Base-by-base conservation (phyloP, 495 filamentous ascomycete species). In the Letharia columbiana region DNA sequence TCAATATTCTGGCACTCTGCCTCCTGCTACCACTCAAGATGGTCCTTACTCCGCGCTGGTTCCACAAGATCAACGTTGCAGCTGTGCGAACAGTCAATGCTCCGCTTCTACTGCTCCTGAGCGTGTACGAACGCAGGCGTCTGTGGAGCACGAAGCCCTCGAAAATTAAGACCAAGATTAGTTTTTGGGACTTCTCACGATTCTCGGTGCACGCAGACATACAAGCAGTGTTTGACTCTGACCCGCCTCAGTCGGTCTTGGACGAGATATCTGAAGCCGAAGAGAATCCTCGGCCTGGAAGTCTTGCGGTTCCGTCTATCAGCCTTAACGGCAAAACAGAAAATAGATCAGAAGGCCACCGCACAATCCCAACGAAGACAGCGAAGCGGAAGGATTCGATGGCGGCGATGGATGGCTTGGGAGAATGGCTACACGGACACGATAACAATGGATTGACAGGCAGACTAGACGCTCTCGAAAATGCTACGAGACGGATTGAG, bases 41-140 rank as follows among this genome's bases (percentile, higher is more conserved):
- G 68, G 67, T 85, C 13, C 77, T 87, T 60, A 80, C 82, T 1
- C 83, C 86, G 3, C 84, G 88, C 44, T 90, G 87, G 87, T 90
- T 90, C 68, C 88, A 91, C 76, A 91, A 90, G 71, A 83, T 90
- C 66, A 89, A 91, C 70, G 85, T 91, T 58, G 78, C 81, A 60
- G 78, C 79, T 15, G 83, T 90, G 18, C 84, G 87, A 42, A 66
- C 81, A 13, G 76, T 88, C 71, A 91, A 91, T 69, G 77, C 84
- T 3, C 88, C 88, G 1, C 71, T 91, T 8, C 77, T 91, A 1
- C 78, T 89, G 42, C 39, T 83, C 64, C 84, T 91, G 65, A 79
- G 81, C 41, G 57, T 83, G 23, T 79, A 63, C 41, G 68, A 70
- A 49, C 60, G 67, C 13, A 62, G 61, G 39, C 47, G 60, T 35